A percentile compares a stretch with the other conserved stretches of the same genome.
Evolutionary conservation across 2,329 filamentous ascomycete genomes (phyloP).

Genomic region (Xylaria sp.): DNA sequence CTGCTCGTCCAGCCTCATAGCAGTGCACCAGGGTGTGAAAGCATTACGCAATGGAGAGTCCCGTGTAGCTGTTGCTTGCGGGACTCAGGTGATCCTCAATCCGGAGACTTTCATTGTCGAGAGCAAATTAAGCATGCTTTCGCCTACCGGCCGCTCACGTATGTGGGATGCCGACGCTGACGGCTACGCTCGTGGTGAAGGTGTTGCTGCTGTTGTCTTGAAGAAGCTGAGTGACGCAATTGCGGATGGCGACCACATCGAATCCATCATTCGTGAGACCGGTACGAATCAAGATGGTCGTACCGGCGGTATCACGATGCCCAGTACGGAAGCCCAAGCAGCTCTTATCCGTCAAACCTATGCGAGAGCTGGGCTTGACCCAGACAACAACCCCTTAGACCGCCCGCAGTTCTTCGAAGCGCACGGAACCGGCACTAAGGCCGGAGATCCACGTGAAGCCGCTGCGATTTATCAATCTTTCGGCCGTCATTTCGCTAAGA

Average conservation of each 20-base stretch:
- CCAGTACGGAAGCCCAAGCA: not conserved
- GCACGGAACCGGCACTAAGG: not conserved
- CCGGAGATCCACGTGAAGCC: not conserved
- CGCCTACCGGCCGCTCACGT: conserved; percentile 47
- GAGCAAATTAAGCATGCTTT: conserved; percentile 48
- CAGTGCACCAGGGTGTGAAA: conserved; percentile 49
- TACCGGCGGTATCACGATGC: not conserved
- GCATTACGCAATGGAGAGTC: conserved; percentile 47
- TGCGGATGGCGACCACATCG: conserved; percentile 51
- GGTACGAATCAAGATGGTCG: conserved; percentile 44
- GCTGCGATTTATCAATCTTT: not conserved
- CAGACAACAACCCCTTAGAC: not conserved
- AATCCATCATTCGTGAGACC: conserved; percentile 51
- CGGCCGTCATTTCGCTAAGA: not conserved
- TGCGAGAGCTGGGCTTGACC: not conserved
- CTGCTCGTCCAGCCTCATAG: conserved; percentile 56
- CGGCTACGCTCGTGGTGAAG: conserved; percentile 52
- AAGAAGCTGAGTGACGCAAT: conserved; percentile 51
- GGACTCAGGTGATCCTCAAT: conserved; percentile 33
- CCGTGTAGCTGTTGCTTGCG: conserved; percentile 34
- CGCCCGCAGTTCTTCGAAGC: not conserved
- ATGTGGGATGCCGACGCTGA: conserved; percentile 54
- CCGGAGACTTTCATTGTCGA: conserved; percentile 31
- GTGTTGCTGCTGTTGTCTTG: conserved; percentile 49
- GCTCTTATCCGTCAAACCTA: not conserved